Conservation (phyloP, 331 rosid species). For the Dryas integrifolia region DNA sequence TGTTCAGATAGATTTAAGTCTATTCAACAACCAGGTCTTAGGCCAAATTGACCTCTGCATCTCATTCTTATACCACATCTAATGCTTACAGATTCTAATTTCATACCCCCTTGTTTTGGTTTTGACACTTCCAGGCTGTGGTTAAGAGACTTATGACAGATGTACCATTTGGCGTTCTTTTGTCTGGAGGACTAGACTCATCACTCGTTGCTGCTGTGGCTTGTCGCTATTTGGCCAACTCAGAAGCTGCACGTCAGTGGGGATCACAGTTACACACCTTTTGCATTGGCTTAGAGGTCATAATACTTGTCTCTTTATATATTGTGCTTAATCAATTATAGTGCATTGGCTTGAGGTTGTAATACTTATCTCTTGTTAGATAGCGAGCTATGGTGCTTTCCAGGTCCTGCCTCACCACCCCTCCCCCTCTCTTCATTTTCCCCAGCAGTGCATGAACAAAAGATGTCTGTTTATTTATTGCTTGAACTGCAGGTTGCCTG, state of each 20-base stretch:
- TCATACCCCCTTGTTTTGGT: constrained; percentile 10
- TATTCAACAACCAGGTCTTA: background rate
- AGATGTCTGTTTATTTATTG: background rate
- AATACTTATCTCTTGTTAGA: background rate
- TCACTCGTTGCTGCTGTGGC: constrained; percentile 95
- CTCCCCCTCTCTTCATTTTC: background rate
- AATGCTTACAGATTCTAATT: background rate
- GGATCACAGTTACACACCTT: constrained; percentile 90
- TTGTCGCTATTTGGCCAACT: constrained; percentile 59
- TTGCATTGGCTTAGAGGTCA: constrained; percentile 83
- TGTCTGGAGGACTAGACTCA: constrained; percentile 94
- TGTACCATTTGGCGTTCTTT: constrained; percentile 94
- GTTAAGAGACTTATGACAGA: constrained; percentile 93
- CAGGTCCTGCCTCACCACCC: background rate
- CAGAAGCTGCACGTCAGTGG: constrained; percentile 79
- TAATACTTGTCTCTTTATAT: constrained; percentile 3
- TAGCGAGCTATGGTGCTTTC: background rate
- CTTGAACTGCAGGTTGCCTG: background rate
- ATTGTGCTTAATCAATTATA: background rate
- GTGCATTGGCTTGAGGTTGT: background rate
- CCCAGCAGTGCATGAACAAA: background rate
- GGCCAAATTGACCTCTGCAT: background rate
- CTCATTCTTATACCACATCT: background rate
- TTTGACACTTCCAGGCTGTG: constrained; percentile 65
- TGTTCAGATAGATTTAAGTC: background rate